Conservation (phyloP, 2,329 filamentous ascomycete species). For the Beauveria asiatica region DNA sequence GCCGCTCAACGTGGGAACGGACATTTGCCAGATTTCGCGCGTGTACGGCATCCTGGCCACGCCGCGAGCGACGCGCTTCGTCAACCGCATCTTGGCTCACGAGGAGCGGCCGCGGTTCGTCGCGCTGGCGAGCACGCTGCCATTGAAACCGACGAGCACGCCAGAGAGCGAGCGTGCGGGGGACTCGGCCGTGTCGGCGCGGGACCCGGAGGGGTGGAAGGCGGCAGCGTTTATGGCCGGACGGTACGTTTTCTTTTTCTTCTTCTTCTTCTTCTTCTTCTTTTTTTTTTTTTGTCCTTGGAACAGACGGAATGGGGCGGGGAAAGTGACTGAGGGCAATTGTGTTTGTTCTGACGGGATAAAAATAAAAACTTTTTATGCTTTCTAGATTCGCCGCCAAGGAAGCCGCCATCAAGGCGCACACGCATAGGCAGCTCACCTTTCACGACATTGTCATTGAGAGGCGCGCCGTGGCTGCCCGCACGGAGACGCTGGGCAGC, state of each 20-base stretch:
- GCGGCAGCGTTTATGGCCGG: constrained; percentile 36
- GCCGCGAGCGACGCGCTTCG: constrained; percentile 33
- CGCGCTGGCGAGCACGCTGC: neutral
- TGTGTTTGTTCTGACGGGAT: no score
- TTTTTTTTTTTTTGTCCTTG: neutral
- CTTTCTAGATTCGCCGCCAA: constrained; percentile 55
- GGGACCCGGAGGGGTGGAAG: constrained; percentile 24
- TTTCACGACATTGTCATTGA: constrained; percentile 53
- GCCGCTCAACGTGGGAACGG: constrained; percentile 64
- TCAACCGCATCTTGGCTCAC: constrained; percentile 37
- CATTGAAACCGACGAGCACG: neutral
- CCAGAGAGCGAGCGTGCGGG: constrained; percentile 22
- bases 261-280: no score
- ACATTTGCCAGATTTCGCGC: constrained; percentile 64
- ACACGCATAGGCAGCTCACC: constrained; percentile 47
- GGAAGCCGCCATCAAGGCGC: constrained; percentile 67
- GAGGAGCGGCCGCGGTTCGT: constrained; percentile 25
- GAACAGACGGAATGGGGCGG: no score
- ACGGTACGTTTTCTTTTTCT: constrained; percentile 26
- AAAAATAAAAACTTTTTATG: no score
- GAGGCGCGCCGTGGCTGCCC: constrained; percentile 14
- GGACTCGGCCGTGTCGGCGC: neutral
- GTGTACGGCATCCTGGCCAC: constrained; percentile 50
- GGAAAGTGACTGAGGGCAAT: no score
- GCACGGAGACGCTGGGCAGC: constrained; percentile 23